Evolutionary conservation across 768 basidiomycete species (phyloP).

Genomic region (Tricholoma sp.): DNA sequence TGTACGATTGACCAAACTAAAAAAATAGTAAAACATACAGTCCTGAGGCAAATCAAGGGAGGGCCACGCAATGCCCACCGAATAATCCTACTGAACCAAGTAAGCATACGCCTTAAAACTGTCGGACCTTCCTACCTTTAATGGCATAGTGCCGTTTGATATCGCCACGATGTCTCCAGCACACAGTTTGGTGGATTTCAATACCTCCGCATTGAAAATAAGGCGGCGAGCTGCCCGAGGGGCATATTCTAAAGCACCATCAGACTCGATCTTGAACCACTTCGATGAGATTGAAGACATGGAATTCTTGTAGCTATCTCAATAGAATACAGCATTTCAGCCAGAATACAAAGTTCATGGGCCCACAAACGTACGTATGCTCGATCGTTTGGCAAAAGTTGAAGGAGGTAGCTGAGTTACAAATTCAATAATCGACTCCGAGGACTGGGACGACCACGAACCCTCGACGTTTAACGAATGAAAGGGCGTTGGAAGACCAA

Average conservation of each 20-base stretch:
- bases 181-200: constrained; percentile 55
- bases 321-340: not conserved
- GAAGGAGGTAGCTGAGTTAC: not conserved
- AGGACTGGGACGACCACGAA: not conserved
- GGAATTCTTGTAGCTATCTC: not conserved
- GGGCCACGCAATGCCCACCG: constrained; percentile 75
- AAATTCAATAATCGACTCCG: not conserved
- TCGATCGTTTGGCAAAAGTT: not conserved
- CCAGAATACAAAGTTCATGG: not conserved
- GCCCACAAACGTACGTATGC: not conserved
- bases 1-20: constrained; percentile 9
- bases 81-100: constrained; percentile 43
- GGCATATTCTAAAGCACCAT: constrained; percentile 27
- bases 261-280: constrained; percentile 36
- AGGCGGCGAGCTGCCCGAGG: constrained; percentile 59
- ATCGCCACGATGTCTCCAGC: constrained; percentile 69
- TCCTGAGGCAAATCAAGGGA: constrained; percentile 54
- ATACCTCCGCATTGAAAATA: constrained; percentile 53
- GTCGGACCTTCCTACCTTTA: constrained; percentile 20
- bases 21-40: constrained; percentile 40
- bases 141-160: constrained; percentile 25
- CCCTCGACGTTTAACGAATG: constrained; percentile 9
- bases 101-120: constrained; percentile 8
- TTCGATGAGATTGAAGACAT: constrained; percentile 26
- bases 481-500: constrained; percentile 14